Conservation (phyloP, 331 rosid genomes). For the Spiraea crenata region DNA sequence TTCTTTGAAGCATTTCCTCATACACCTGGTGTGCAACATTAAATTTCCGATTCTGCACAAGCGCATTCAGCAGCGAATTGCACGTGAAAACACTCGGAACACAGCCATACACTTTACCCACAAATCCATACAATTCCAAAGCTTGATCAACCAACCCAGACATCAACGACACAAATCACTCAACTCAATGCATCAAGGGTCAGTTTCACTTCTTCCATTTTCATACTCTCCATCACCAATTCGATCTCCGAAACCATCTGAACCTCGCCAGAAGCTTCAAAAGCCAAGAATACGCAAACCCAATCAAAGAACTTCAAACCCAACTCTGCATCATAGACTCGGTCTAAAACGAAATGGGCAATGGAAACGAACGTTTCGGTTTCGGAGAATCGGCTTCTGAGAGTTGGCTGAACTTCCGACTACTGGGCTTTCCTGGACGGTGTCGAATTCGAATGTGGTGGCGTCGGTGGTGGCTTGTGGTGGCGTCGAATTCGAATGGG, state of each 20-base stretch:
- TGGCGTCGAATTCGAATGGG: too few relatives aligned
- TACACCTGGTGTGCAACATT: conserved; percentile 55
- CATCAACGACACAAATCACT: too few relatives aligned
- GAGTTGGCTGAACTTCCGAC: conserved; percentile 14
- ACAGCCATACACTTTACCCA: conserved; percentile 38
- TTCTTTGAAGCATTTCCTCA: conserved; percentile 58
- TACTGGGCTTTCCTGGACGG: too few relatives aligned
- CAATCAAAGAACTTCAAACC: conserved; percentile 66
- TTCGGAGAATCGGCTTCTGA: conserved; percentile 49
- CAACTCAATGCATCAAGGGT: conserved; percentile 47
- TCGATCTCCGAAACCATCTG: conserved; percentile 57
- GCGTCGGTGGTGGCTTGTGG: too few relatives aligned
- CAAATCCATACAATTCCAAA: too few relatives aligned
- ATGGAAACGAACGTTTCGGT: conserved; percentile 48
- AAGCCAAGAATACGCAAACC: conserved; percentile 59
- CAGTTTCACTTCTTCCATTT: conserved; percentile 37
- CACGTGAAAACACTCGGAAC: conserved; percentile 47
- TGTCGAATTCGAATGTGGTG: too few relatives aligned
- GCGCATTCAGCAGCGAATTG: conserved; percentile 54
- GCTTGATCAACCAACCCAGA: too few relatives aligned
- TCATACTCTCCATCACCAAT: conserved; percentile 39
- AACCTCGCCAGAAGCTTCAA: conserved; percentile 60
- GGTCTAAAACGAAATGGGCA: conserved; percentile 78
- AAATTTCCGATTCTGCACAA: conserved; percentile 42
- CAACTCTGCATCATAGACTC: conserved; percentile 46